Evolutionary conservation across 768 basidiomycete genomes (phyloP).

Genomic region (Strobilomyces confusus): DNA sequence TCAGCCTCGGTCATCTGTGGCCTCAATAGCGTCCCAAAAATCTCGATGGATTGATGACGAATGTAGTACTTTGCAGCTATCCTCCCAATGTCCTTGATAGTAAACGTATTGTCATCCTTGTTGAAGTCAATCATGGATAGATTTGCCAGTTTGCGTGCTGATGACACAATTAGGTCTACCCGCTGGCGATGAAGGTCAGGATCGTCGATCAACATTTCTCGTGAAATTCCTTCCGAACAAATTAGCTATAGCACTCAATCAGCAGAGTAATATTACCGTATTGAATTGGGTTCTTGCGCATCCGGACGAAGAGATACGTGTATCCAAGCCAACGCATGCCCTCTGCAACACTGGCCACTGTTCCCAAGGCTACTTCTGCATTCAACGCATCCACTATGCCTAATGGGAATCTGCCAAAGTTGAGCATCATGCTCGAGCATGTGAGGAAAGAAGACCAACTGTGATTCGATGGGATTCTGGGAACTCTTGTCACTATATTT

Average conservation of each 20-base stretch:
- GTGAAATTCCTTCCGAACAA: conserved; percentile 56
- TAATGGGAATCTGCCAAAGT: conserved; percentile 55
- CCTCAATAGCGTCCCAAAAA: conserved; percentile 77
- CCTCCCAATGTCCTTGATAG: conserved; percentile 86
- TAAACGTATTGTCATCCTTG: conserved; percentile 49
- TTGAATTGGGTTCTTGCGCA: conserved; percentile 84
- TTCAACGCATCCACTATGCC: conserved; percentile 92
- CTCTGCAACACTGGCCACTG: conserved; percentile 82
- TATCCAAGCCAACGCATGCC: conserved; percentile 95
- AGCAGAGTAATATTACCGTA: conserved; percentile 53
- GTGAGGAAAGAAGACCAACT: conserved; percentile 44
- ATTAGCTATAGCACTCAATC: conserved; percentile 1
- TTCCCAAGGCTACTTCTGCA: conserved; percentile 92
- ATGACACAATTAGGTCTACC: conserved; percentile 57
- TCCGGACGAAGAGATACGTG: conserved; percentile 93
- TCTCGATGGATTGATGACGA: conserved; percentile 76
- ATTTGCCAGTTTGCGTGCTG: conserved; percentile 63
- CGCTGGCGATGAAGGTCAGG: conserved; percentile 69
- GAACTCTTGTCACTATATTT: not conserved
- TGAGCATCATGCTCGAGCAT: not conserved
- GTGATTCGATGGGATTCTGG: conserved; percentile 94
- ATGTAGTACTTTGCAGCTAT: conserved; percentile 98
- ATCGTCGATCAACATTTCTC: conserved; percentile 66
- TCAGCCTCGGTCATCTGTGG: conserved; percentile 91
- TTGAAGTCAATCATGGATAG: conserved; percentile 84